These are phyloP conservation scores for Phytophthora hybrid DNA, from an alignment of 352 stramenopile genomes.

Conservation along the genomic window DNA sequence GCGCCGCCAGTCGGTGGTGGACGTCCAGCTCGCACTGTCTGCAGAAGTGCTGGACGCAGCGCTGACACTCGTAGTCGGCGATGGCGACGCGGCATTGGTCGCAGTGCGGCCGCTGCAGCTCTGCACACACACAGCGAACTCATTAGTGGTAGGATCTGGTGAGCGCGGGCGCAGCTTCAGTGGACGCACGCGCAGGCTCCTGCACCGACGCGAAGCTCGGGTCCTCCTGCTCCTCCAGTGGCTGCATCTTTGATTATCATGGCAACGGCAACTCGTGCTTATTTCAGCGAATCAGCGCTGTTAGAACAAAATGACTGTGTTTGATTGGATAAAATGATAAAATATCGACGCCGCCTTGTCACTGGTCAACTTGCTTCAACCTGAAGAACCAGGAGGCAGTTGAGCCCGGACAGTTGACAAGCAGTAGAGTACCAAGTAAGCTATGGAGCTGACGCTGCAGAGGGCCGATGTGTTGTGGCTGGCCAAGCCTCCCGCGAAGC, in stretches of 20 bases:
- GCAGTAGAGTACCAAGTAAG: background rate
- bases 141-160: background rate
- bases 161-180: background rate
- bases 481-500: slow-evolving; percentile 24
- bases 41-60: slow-evolving; percentile 61
- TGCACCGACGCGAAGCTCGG: slow-evolving; percentile 46
- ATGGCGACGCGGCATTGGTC: slow-evolving; percentile 45
- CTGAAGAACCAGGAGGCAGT: slow-evolving; percentile 3
- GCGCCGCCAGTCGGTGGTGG: slow-evolving; percentile 46
- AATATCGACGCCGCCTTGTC: background rate
- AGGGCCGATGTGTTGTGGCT: slow-evolving; percentile 43
- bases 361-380: slow-evolving; percentile 34
- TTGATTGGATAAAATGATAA: slow-evolving; percentile 19
- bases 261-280: background rate
- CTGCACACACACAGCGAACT: slow-evolving; percentile 24
- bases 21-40: slow-evolving; percentile 48
- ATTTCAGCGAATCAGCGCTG: slow-evolving; percentile 26
- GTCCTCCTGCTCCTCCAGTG: slow-evolving; percentile 46
- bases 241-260: slow-evolving; percentile 34
- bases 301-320: background rate
- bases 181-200: slow-evolving; percentile 44
- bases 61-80: slow-evolving; percentile 54
- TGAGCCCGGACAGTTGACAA: background rate
- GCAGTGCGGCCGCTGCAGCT: slow-evolving; percentile 58
- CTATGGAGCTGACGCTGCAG: slow-evolving; percentile 52